phyloP scores from a whole-genome alignment of 129 eudicot species.

The Kitagawia praeruptora region DNA sequence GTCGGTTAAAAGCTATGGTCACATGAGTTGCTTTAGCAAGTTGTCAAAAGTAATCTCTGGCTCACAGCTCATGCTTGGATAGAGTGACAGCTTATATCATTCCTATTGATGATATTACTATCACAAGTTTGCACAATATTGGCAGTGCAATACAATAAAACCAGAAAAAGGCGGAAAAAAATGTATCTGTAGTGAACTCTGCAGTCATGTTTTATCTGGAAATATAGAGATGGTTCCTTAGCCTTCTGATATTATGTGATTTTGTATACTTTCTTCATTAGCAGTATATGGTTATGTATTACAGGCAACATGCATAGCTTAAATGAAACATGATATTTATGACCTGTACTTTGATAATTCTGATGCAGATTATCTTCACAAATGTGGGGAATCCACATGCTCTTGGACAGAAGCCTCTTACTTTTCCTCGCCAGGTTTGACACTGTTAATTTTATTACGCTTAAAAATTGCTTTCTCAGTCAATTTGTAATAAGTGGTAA shows the following conservation, averaged over 20 bases:
- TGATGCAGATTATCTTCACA: slow-evolving; percentile 85
- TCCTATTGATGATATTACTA: neutral
- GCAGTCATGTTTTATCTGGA: neutral
- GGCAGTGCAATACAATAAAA: neutral
- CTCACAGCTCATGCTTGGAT: neutral
- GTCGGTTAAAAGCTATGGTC: neutral
- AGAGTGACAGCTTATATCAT: neutral
- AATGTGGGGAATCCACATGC: slow-evolving; percentile 99
- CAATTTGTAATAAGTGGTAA: neutral
- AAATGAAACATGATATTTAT: neutral
- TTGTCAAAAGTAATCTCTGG: neutral
- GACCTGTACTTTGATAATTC: slow-evolving; percentile 5
- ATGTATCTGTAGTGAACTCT: neutral
- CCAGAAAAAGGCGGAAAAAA: neutral
- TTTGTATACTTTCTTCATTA: neutral
- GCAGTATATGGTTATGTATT: neutral
- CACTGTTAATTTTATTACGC: neutral
- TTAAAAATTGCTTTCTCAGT: neutral
- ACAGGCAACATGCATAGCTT: neutral
- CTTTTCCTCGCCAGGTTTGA: slow-evolving; percentile 94
- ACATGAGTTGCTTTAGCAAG: neutral
- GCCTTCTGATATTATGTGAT: neutral
- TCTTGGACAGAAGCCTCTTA: slow-evolving; percentile 94
- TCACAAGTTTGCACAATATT: neutral
- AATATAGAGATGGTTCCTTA: neutral